Evolutionary conservation across 345 rosid species (phyloP).

Genomic region (Aegle marmelos): DNA sequence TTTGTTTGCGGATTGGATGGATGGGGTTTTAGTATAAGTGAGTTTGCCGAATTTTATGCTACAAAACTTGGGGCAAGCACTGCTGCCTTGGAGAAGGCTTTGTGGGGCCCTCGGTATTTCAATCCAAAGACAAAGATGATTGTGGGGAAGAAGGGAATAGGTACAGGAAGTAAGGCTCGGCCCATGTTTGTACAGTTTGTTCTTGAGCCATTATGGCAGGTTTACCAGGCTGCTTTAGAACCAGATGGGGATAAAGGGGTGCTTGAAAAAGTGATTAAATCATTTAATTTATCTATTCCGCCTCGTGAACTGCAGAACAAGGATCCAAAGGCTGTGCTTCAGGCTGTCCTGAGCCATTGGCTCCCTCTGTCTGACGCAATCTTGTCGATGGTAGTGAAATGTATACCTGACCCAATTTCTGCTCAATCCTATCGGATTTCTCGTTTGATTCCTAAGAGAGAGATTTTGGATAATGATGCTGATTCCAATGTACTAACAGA

Average conservation of each 20-base stretch:
- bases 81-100: conserved; percentile 56
- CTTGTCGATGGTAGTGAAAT: conserved; percentile 84
- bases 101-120: conserved; percentile 94
- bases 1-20: conserved; percentile 91
- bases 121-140: conserved; percentile 75
- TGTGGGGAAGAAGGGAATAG: conserved; percentile 68
- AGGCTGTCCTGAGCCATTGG: conserved; percentile 87
- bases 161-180: conserved; percentile 53
- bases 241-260: conserved; percentile 59
- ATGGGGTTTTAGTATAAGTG: conserved; percentile 77
- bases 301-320: conserved; percentile 84
- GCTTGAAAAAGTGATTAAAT: conserved; percentile 67
- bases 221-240: conserved; percentile 70
- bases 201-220: conserved; percentile 93
- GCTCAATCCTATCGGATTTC: conserved; percentile 71
- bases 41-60: conserved; percentile 82
- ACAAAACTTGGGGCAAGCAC: conserved; percentile 76
- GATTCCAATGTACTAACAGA: conserved; percentile 54
- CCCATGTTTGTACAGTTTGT: conserved; percentile 98
- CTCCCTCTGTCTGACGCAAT: conserved; percentile 86
- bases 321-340: conserved; percentile 81
- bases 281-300: conserved; percentile 65
- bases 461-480: conserved; percentile 34
- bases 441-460: conserved; percentile 76
- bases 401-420: conserved; percentile 73